A percentile compares a stretch with the other conserved stretches of the same genome.
These are phyloP conservation scores for Metschnikowia vanudenii DNA, from an alignment of 805 yeast species.

Conservation along the genomic window DNA sequence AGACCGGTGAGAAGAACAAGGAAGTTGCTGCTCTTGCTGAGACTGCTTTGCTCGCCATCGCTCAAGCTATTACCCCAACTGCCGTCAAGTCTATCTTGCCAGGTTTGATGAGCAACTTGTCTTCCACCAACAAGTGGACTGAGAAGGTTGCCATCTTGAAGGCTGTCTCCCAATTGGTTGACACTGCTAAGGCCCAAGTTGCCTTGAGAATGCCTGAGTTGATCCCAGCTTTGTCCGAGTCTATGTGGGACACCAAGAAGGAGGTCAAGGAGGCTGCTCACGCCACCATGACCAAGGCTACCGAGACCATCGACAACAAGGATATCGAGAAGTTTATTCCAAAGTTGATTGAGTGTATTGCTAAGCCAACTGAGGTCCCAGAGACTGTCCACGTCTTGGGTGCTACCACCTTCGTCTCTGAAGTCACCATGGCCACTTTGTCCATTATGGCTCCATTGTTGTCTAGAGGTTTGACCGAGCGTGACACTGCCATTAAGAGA, in stretches of 20 bases:
- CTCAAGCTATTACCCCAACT: conserved; percentile 84
- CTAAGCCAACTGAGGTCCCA: conserved; percentile 95
- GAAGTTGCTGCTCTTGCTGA: conserved; percentile 72
- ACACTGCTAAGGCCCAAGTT: conserved; percentile 90
- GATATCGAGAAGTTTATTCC: conserved; percentile 99
- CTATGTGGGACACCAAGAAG: conserved; percentile 99
- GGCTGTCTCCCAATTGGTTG: conserved; percentile 84
- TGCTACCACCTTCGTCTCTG: conserved; percentile 99
- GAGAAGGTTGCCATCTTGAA: conserved; percentile 91
- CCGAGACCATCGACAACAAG: conserved; percentile 98
- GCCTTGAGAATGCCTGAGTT: conserved; percentile 99
- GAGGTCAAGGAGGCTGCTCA: conserved; percentile 98
- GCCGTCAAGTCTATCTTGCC: conserved; percentile 91
- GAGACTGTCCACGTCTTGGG: conserved; percentile 98
- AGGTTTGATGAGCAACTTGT: conserved; percentile 65
- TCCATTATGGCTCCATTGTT: conserved; percentile 99
- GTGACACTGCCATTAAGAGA: conserved; percentile 99
- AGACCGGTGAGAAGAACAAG: conserved; percentile 88
- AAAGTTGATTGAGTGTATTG: conserved; percentile 93
- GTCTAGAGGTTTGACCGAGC: conserved; percentile 99
- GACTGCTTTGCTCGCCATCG: conserved; percentile 72
- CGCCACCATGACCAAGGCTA: conserved; percentile 90
- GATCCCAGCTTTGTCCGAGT: conserved; percentile 96
- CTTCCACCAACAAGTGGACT: conserved; percentile 89
- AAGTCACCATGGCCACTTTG: conserved; percentile 98